These are phyloP conservation scores for Symmetrospora coprosmae DNA, from an alignment of 768 basidiomycete genomes.

Conservation along the genomic window DNA sequence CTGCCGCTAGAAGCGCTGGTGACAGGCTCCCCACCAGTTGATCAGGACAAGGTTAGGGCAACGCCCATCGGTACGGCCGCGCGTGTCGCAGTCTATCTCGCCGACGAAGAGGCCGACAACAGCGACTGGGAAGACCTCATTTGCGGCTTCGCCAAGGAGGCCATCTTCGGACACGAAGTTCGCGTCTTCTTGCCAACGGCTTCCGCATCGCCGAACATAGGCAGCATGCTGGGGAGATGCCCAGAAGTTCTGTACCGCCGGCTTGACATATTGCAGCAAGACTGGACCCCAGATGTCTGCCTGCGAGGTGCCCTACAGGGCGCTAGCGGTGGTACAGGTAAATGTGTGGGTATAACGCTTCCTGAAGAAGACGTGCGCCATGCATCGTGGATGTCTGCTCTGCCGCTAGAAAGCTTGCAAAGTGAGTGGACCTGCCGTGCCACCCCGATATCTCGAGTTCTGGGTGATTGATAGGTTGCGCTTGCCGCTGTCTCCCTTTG, in stretches of 20 bases:
- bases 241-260: not conserved
- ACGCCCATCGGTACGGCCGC: too few relatives aligned
- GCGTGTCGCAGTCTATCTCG: too few relatives aligned
- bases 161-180: not conserved
- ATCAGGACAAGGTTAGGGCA: too few relatives aligned
- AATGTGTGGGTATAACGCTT: conserved; percentile 21
- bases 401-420: conserved; percentile 48
- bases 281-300: not conserved
- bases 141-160: not conserved
- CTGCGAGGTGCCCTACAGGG: not conserved
- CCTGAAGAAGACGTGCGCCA: conserved; percentile 41
- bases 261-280: not conserved
- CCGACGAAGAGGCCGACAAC: not conserved
- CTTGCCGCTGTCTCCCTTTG: not conserved
- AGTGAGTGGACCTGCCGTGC: conserved; percentile 39
- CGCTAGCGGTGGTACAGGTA: conserved; percentile 11
- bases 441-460: not conserved
- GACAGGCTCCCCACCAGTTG: too few relatives aligned
- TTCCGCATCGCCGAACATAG: too few relatives aligned
- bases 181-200: not conserved
- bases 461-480: too few relatives aligned
- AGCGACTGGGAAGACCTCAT: conserved; percentile 13
- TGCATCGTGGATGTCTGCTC: conserved; percentile 51
- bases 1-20: too few relatives aligned
- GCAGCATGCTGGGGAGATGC: too few relatives aligned